A percentile compares a stretch with the other conserved stretches of the same genome.
These are phyloP conservation scores for Hemisphaericaspora xylanilytica DNA, from an alignment of 1,139 yeast genomes.

Conservation along the genomic window DNA sequence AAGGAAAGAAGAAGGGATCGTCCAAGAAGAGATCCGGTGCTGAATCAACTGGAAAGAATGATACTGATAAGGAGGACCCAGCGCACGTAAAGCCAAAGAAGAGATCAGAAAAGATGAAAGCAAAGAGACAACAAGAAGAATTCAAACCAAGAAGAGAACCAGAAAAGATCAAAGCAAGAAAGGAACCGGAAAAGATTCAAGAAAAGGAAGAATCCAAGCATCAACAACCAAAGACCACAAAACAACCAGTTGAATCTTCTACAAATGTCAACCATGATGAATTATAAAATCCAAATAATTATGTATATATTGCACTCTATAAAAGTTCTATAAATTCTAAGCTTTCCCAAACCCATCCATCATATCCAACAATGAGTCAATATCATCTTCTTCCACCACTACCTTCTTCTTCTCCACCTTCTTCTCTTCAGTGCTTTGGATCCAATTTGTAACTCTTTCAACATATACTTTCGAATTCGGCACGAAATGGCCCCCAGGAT, in stretches of 20 bases:
- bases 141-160: background rate
- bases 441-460: constrained; percentile 58
- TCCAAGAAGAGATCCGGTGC: constrained; percentile 7
- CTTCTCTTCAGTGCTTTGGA: constrained; percentile 24
- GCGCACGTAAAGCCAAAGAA: background rate
- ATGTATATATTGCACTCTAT: constrained; percentile 1
- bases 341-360: constrained; percentile 35
- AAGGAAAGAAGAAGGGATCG: constrained; percentile 22
- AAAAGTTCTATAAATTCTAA: constrained; percentile 8
- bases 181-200: background rate
- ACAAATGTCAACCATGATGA: constrained; percentile 32
- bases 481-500: constrained; percentile 86
- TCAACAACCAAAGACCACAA: too few species aligned
- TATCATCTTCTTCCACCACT: constrained; percentile 22
- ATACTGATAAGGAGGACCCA: background rate
- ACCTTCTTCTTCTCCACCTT: constrained; percentile 15
- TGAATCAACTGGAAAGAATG: constrained; percentile 5
- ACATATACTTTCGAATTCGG: constrained; percentile 68
- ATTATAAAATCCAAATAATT: constrained; percentile 18
- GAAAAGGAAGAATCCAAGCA: background rate
- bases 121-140: background rate
- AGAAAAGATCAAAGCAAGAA: background rate
- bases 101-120: background rate
- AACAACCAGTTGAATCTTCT: background rate
- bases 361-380: constrained; percentile 36